Evolutionary conservation across 1,284 basidiomycete species (phyloP).

Genomic region (Nidula niveotomentosa): DNA sequence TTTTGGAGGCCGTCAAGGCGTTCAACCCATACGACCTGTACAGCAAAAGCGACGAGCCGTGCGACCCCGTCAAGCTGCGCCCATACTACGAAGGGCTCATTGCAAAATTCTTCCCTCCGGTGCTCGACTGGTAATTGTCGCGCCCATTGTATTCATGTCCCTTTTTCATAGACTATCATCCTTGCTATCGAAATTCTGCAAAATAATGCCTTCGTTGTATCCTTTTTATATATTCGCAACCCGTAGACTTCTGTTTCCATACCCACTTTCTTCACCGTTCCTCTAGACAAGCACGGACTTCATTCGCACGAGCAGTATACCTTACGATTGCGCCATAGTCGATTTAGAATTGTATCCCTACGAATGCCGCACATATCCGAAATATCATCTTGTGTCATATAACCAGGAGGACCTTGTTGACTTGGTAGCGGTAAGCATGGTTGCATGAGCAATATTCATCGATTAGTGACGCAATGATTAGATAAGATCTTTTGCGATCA

Average conservation of each 20-base stretch:
- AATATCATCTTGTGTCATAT: no score
- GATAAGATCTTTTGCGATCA: no score
- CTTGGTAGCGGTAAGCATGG: no score
- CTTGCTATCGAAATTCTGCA: neutral
- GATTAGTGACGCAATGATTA: no score
- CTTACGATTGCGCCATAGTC: neutral
- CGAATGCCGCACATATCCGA: no score
- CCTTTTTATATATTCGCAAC: neutral
- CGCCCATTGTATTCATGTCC: neutral
- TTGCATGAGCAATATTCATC: no score
- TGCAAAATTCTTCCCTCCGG: conserved; percentile 80
- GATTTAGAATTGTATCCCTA: no score
- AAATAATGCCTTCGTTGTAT: neutral
- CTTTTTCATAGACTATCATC: neutral
- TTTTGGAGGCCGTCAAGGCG: conserved; percentile 68
- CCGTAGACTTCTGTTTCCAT: neutral
- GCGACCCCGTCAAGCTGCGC: conserved; percentile 61
- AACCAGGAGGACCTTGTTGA: no score
- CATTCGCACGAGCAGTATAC: neutral
- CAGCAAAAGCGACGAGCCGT: conserved; percentile 80
- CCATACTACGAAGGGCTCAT: conserved; percentile 86
- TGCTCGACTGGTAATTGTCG: conserved; percentile 67
- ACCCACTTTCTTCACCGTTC: neutral
- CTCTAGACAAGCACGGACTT: conserved; percentile 5
- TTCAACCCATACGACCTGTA: conserved; percentile 94